Conservation (phyloP, 768 basidiomycete species). For the Leccinum rimulosum region DNA sequence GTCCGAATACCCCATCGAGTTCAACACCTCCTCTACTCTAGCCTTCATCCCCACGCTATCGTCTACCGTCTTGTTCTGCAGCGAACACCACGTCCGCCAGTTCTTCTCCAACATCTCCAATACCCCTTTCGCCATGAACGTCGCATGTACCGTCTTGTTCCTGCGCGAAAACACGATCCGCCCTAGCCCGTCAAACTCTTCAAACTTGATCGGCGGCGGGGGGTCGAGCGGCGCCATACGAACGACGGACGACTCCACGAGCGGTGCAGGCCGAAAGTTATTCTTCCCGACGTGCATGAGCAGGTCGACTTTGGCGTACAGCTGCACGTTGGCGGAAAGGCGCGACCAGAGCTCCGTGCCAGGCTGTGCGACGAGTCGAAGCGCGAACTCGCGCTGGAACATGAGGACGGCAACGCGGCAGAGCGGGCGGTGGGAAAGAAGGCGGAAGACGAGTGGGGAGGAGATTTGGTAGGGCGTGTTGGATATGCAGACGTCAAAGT, state of each 20-base stretch:
- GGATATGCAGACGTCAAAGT: constrained; percentile 98
- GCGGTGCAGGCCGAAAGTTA: constrained; percentile 93
- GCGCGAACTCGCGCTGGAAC: constrained; percentile 99
- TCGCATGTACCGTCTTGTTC: constrained; percentile 88
- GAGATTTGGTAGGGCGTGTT: constrained; percentile 99
- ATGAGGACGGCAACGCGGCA: constrained; percentile 95
- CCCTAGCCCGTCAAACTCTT: constrained; percentile 95
- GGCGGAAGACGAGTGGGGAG: constrained; percentile 93
- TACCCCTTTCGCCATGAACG: constrained; percentile 93
- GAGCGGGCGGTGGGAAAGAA: constrained; percentile 93
- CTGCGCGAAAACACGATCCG: constrained; percentile 86
- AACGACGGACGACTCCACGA: constrained; percentile 92
- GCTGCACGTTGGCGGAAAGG: constrained; percentile 95
- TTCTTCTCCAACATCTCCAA: constrained; percentile 93
- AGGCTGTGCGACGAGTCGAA: constrained; percentile 85
- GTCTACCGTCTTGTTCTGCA: constrained; percentile 71
- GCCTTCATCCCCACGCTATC: constrained; percentile 68
- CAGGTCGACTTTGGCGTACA: constrained; percentile 95
- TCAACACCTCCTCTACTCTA: constrained; percentile 70
- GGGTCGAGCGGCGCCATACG: constrained; percentile 91
- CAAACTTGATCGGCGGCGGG: constrained; percentile 89
- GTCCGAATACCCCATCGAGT: constrained; percentile 69
- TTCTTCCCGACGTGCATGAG: constrained; percentile 96
- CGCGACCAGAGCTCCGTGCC: constrained; percentile 88
- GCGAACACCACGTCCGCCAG: constrained; percentile 87